Conservation (phyloP, 192 early-diverging fungal species). For the Nowakowskiella sp. region DNA sequence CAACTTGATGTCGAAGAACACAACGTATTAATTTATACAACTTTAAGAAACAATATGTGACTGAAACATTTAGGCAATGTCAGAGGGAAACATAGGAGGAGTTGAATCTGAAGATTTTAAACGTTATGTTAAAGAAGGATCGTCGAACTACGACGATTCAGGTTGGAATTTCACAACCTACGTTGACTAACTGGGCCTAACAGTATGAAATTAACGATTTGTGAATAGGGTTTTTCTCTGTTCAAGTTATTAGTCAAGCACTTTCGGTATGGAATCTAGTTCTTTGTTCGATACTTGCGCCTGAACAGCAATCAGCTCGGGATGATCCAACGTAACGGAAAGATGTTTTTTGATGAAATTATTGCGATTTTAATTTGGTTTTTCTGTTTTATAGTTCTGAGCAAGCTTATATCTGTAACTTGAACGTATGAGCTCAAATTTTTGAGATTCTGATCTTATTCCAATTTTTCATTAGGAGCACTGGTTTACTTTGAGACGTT, state of each 20-base stretch:
- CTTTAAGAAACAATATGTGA: constrained; percentile 31
- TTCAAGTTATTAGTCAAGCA: constrained; percentile 54
- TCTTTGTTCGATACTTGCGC: constrained; percentile 46
- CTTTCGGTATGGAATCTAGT: constrained; percentile 50
- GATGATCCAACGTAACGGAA: constrained; percentile 52
- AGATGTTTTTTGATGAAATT: neutral
- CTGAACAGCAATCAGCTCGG: constrained; percentile 32
- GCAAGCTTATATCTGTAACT: constrained; percentile 65
- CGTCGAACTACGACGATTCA: constrained; percentile 39
- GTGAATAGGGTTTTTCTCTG: constrained; percentile 70
- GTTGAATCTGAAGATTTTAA: constrained; percentile 15
- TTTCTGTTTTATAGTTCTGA: constrained; percentile 12
- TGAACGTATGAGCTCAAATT: constrained; percentile 52
- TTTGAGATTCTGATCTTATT: constrained; percentile 12
- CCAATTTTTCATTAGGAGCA: constrained; percentile 14
- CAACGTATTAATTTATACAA: constrained; percentile 16
- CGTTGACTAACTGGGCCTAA: too few species aligned
- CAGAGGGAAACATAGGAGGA: constrained; percentile 19
- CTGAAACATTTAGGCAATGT: constrained; percentile 42
- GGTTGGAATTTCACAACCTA: constrained; percentile 14
- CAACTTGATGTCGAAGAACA: constrained; percentile 59
- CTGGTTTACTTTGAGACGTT: constrained; percentile 61
- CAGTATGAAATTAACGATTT: too few species aligned
- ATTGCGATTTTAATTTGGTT: neutral
- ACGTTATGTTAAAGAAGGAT: constrained; percentile 16